Base-by-base conservation (phyloP, 2,329 filamentous ascomycete species). In the Monilinia laxa region DNA sequence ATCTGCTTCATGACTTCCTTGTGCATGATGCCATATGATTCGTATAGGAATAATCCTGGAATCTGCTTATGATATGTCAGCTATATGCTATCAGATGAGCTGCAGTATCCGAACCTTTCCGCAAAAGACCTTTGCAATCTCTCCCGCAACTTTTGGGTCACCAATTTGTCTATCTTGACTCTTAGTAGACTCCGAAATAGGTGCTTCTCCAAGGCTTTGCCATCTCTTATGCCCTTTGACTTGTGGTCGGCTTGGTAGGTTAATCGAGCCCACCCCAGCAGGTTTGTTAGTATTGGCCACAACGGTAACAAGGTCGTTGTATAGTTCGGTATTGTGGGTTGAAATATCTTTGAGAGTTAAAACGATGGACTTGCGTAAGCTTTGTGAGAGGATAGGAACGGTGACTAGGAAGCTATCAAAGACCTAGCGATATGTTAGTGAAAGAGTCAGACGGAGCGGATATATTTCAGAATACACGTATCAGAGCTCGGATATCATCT, bases 21-120 rank as follows among this genome's bases (percentile, higher is more conserved):
- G 77, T 95, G 96, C 75, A 94, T 94, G 62, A 90, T 90, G 47
- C 91, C 91, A 76, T 97, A 99, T 73, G 96, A 91, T 79, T 96
- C 91, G 76, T 99, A 99, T 60, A 90, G 83, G 75, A 91, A 90
- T 79, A 98, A 95, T 0, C 88, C 87, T 68, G 86, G 85, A 80
- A 96, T 89, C 91, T 96, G 70, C 18, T 25, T 38, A 38, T 51
- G 25, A 62, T 52, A 20, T 40, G 42, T 65, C 18, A 65, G n/a
- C 16, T 42, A 1, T 60, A 40, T 35, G n/a, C 12, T 14, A 49
- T 40, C 3, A 49, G 40, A 7, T 9, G 40, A 6, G 4, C 9
- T 35, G 18, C 6, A 53, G 52, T 53, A 58, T 71, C 55, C 42
- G 20, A 78, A 85, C 87, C 80, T 84, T 87, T 72, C 82, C 84